A percentile compares a stretch with the other conserved stretches of the same genome.
phyloP scores from a whole-genome alignment of 2,329 filamentous ascomycete species.

The Colletotrichum ledebouriae region DNA sequence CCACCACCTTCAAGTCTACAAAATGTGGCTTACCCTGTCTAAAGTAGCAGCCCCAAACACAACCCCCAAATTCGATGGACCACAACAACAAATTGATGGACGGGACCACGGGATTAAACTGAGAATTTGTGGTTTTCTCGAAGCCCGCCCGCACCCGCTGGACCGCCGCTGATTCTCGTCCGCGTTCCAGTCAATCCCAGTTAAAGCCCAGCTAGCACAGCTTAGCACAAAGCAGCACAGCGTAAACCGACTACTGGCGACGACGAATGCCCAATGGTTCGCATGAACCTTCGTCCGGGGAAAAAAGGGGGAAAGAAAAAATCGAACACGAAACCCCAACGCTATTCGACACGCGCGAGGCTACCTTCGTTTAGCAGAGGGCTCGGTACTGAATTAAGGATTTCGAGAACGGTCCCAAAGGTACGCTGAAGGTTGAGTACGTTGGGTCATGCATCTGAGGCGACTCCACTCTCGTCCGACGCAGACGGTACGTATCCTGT shows the following conservation, averaged over 20 bases:
- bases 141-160: conserved; percentile 25
- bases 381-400: conserved; percentile 16
- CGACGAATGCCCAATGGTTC: conserved; percentile 9
- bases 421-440: conserved; percentile 41
- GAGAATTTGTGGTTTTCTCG: conserved; percentile 40
- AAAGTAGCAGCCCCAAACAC: conserved; percentile 39
- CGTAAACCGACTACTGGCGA: conserved; percentile 5
- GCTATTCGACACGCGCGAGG: not conserved
- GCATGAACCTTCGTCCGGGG: conserved; percentile 9
- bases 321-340: not conserved
- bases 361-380: not conserved
- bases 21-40: conserved; percentile 39
- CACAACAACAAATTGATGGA: conserved; percentile 40
- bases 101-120: conserved; percentile 35
- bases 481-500: conserved; percentile 31
- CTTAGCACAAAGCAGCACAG: conserved; percentile 9
- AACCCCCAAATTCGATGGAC: conserved; percentile 35
- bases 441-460: conserved; percentile 39
- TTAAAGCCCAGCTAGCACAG: not conserved
- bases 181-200: conserved; percentile 9
- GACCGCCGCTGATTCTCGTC: conserved; percentile 7
- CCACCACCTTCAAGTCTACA: conserved; percentile 38
- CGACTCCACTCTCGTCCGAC: conserved; percentile 39
- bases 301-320: not conserved
- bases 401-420: conserved; percentile 36